These are phyloP conservation scores for Oldenlandia corymbosa DNA, from an alignment of 257 asterid species.

Conservation along the genomic window DNA sequence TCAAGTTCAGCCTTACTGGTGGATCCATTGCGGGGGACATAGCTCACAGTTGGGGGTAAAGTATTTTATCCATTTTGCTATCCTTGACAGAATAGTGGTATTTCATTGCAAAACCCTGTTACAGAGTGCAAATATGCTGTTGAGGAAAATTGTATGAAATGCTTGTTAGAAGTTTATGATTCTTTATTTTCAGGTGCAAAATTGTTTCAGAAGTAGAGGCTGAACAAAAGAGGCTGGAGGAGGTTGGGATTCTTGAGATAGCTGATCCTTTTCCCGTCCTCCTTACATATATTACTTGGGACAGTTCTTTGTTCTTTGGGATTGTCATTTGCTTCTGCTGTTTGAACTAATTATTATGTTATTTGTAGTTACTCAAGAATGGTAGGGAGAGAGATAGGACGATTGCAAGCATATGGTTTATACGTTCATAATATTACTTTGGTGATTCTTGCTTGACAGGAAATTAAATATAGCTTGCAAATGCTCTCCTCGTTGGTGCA, in stretches of 20 bases:
- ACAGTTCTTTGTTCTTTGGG: not conserved
- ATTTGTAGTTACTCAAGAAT: conserved; percentile 72
- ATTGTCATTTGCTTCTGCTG: conserved; percentile 2
- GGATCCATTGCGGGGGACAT: too few species aligned
- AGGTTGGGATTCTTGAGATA: conserved; percentile 45
- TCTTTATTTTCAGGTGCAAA: conserved; percentile 31
- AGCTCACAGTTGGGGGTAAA: too few species aligned
- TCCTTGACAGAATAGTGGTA: too few species aligned
- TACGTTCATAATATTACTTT: too few species aligned
- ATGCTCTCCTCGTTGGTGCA: too few species aligned
- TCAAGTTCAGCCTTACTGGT: too few species aligned
- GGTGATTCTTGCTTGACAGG: too few species aligned
- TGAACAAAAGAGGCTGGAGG: conserved; percentile 72
- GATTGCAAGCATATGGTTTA: too few species aligned
- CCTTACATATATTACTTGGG: not conserved
- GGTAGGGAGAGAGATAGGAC: conserved; percentile 94
- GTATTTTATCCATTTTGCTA: conserved; percentile 22
- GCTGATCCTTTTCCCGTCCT: not conserved
- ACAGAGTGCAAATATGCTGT: not conserved
- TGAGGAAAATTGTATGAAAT: not conserved
- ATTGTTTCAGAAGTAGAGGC: conserved; percentile 74
- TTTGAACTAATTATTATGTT: conserved; percentile 13
- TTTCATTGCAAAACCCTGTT: too few species aligned
- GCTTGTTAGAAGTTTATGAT: not conserved
- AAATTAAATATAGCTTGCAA: too few species aligned